Base-by-base conservation (phyloP, 495 filamentous ascomycete species). In the Aspergillus sclerotioniger region DNA sequence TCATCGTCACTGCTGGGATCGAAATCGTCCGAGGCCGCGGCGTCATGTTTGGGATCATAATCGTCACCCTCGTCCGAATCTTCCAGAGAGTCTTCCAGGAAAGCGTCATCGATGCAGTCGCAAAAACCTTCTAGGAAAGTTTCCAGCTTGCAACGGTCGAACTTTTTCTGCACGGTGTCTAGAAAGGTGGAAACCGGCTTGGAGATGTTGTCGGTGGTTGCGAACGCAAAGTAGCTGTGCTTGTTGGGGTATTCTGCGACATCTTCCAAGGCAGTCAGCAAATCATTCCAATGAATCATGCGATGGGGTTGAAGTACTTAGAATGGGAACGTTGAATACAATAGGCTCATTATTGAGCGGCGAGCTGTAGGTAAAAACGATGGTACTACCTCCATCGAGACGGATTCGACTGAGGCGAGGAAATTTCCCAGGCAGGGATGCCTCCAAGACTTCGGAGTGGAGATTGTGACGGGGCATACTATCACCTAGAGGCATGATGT, bases 201-300 rank as follows among this genome's bases (percentile, higher is more conserved):
- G 12, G 79, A 71, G 25, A 78, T 71, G 56, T 82, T 70, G 0
- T 85, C 77, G 3, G 79, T 76, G 10, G 75, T 77, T 13, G 84
- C 78, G 61, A 80, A 90, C 37, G 88, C 62, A 56, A 85, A 77
- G 57, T 83, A 89, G 44, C 69, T 72, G 62, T 89, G 88, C 28
- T 66, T 66, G 19, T 69, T 72, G 2, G 88, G 89, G 60, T 92
- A 92, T 8, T 89, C 84, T 41, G 75, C 71, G 5, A 85, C 63
- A 57, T 90, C 85, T 83, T n/a, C 3, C 13, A 15, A n/a, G 5
- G 20, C 6, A 39, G 15, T 25, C 15, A 13, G 12, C 10, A 29
- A 44, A 33, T 28, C 12, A 67, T 25, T 48, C 43, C 21, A 12
- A n/a, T n/a, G n/a, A n/a, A n/a, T n/a, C n/a, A n/a, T n/a, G n/a